Evolutionary conservation across 805 yeast species (phyloP).

Genomic region (Kazachstania martiniae): DNA sequence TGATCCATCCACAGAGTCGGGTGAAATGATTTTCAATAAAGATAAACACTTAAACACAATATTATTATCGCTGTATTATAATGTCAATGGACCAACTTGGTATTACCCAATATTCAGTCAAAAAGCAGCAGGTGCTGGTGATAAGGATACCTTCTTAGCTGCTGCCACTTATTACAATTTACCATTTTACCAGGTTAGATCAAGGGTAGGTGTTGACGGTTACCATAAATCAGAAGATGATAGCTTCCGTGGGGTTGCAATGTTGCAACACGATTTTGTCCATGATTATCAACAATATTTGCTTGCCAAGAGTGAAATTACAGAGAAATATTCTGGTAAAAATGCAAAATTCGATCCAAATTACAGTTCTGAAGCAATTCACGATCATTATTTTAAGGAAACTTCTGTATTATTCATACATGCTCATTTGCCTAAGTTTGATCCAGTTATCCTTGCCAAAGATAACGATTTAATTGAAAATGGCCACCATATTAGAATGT

Average conservation of each 20-base stretch:
- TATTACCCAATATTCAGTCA: conserved; percentile 64
- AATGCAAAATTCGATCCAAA: conserved; percentile 4
- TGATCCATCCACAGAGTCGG: conserved; percentile 64
- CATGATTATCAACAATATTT: conserved; percentile 36
- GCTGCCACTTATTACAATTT: conserved; percentile 43
- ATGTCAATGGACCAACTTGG: conserved; percentile 53
- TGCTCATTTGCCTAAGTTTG: conserved; percentile 32
- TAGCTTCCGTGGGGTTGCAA: conserved; percentile 53
- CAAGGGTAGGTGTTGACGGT: conserved; percentile 28
- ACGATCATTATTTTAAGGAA: conserved; percentile 5
- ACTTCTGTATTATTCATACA: conserved; percentile 29
- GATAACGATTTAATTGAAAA: conserved; percentile 14
- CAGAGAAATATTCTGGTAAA: conserved; percentile 1
- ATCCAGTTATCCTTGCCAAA: conserved; percentile 23
- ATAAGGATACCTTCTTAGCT: conserved; percentile 62
- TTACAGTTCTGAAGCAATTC: conserved; percentile 2
- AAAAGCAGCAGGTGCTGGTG: conserved; percentile 73
- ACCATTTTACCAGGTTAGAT: conserved; percentile 40
- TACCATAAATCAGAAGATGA: conserved; percentile 17
- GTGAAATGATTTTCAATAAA: conserved; percentile 56
- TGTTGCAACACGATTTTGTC: conserved; percentile 68
- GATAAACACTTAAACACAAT: conserved; percentile 46
- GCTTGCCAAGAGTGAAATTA: conserved; percentile 8
- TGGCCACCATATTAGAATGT: conserved; percentile 19
- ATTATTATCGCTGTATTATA: conserved; percentile 53